phyloP scores from a whole-genome alignment of 768 basidiomycete species.

The Leccinum variicolor region DNA sequence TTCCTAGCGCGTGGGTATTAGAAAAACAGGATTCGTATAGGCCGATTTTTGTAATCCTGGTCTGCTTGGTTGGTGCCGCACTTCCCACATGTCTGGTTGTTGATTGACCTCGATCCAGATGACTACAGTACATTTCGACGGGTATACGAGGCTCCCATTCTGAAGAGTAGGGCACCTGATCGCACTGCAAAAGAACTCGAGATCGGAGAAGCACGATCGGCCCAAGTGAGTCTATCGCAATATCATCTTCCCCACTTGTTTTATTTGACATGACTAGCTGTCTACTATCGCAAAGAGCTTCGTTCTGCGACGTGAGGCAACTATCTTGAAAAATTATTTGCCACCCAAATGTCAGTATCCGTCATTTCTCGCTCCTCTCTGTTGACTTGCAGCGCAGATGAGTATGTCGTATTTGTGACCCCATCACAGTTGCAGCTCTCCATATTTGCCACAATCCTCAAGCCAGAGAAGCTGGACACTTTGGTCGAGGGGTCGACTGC shows the following conservation, averaged over 20 bases:
- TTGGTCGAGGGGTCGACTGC: slow-evolving; percentile 70
- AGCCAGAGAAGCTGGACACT: slow-evolving; percentile 63
- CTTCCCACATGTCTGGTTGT: background rate
- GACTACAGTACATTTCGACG: slow-evolving; percentile 73
- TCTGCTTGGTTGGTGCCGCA: slow-evolving; percentile 56
- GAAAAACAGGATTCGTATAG: slow-evolving; percentile 34
- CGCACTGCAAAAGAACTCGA: slow-evolving; percentile 70
- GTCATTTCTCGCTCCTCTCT: background rate
- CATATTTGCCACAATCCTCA: slow-evolving; percentile 75
- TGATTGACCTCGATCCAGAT: slow-evolving; percentile 40
- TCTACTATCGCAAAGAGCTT: slow-evolving; percentile 77
- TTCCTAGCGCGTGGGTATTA: background rate
- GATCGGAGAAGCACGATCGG: slow-evolving; percentile 70
- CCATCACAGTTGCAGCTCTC: slow-evolving; percentile 81
- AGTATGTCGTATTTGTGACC: slow-evolving; percentile 96
- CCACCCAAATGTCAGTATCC: slow-evolving; percentile 80
- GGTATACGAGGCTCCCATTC: slow-evolving; percentile 84
- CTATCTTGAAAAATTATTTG: slow-evolving; percentile 75
- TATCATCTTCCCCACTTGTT: background rate
- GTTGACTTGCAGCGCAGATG: slow-evolving; percentile 50
- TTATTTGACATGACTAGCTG: slow-evolving; percentile 43
- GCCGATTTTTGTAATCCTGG: slow-evolving; percentile 95
- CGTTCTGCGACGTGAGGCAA: slow-evolving; percentile 85
- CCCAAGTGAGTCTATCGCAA: slow-evolving; percentile 50
- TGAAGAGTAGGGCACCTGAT: slow-evolving; percentile 79